Evolutionary conservation across 192 early-diverging fungal genomes (phyloP).

Genomic region (Rhizophagus sp.): DNA sequence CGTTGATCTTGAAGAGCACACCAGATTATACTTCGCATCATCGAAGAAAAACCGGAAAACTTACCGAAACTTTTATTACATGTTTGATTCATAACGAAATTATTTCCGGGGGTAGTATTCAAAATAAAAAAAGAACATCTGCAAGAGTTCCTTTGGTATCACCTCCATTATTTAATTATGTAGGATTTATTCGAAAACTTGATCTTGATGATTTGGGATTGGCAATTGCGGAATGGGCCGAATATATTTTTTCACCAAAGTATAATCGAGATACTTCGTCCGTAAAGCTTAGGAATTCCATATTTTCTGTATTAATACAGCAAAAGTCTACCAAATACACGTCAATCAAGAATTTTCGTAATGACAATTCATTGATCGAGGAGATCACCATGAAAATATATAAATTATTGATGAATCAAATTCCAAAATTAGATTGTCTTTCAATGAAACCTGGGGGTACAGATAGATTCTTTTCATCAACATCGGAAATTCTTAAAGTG

Average conservation of each 20-base stretch:
- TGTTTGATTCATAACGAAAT: constrained; percentile 8
- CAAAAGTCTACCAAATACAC: not conserved
- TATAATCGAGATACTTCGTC: not conserved
- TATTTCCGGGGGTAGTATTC: not conserved
- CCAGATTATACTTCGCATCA: not conserved
- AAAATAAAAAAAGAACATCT: constrained; percentile 1
- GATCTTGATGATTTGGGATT: constrained; percentile 19
- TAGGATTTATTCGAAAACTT: constrained; percentile 9
- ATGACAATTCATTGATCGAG: not conserved
- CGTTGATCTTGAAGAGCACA: not conserved
- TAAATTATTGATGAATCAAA: constrained; percentile 1
- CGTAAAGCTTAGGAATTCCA: not conserved
- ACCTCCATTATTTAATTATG: constrained; percentile 4
- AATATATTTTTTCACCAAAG: constrained; percentile 1
- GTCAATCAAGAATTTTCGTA: not conserved
- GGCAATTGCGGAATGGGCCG: not conserved
- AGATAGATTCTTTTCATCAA: not conserved
- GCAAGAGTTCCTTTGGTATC: not conserved
- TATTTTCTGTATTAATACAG: not conserved
- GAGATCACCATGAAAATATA: not conserved
- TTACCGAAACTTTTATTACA: not conserved
- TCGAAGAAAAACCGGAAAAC: constrained; percentile 1
- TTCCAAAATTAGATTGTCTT: constrained; percentile 12
- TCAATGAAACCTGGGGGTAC: not conserved
- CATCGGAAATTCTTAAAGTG: not conserved